Conservation (phyloP, 176 grass and related monocot genomes). For the Juncus effusus region DNA sequence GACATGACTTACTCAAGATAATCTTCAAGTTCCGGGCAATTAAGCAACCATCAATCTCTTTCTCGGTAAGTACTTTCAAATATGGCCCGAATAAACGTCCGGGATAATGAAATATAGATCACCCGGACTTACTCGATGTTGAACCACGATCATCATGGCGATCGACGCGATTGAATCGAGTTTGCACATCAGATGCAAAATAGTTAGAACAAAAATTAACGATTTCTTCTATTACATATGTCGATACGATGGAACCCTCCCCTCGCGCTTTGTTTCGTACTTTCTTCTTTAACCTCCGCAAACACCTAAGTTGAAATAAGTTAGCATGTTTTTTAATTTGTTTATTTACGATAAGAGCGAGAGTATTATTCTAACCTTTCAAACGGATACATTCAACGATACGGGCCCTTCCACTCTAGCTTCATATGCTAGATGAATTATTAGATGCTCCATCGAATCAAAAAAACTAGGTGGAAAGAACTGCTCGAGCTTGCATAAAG, state of each 20-base stretch:
- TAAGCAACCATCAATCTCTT: conserved; percentile 17
- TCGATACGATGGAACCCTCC: conserved; percentile 19
- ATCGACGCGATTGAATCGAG: background rate
- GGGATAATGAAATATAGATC: background rate
- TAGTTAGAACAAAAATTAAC: conserved; percentile 17
- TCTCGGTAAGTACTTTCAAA: background rate
- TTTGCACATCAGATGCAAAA: background rate
- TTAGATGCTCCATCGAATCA: conserved; percentile 30
- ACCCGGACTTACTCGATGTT: background rate
- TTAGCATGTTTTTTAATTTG: background rate
- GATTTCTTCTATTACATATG: conserved; percentile 22
- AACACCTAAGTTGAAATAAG: background rate
- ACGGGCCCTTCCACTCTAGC: conserved; percentile 18
- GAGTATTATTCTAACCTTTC: conserved; percentile 2
- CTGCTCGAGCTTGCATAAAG: conserved; percentile 22
- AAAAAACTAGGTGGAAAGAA: conserved; percentile 29
- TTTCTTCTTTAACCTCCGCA: background rate
- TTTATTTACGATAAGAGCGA: background rate
- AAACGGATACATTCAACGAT: conserved; percentile 26
- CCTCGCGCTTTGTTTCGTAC: conserved; percentile 12
- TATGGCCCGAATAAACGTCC: background rate
- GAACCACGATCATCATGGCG: conserved; percentile 17
- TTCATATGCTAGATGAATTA: conserved; percentile 23
- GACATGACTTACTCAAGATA: conserved; percentile 15
- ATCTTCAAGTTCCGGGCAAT: conserved; percentile 13